Conservation (phyloP, 257 asterid genomes). For the Solanum stenotomum region DNA sequence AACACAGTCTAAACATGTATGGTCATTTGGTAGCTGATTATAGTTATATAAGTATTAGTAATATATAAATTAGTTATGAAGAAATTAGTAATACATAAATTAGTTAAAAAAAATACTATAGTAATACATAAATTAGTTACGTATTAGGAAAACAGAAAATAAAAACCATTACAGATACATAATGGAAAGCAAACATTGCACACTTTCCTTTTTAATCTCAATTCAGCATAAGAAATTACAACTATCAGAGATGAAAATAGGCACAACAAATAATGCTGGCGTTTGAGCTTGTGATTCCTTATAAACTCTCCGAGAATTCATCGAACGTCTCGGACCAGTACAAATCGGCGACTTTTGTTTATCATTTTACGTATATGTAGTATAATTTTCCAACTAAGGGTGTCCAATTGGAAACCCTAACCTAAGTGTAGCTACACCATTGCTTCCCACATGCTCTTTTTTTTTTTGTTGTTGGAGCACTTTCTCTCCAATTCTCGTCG, state of each 20-base stretch:
- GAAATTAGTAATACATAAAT: too few relatives aligned
- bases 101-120: too few relatives aligned
- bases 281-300: constrained; percentile 55
- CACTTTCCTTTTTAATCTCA: neutral
- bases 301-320: constrained; percentile 51
- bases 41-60: too few relatives aligned
- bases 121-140: too few relatives aligned
- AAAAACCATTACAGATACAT: neutral
- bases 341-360: neutral
- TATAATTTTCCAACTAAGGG: too few relatives aligned
- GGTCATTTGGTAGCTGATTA: too few relatives aligned
- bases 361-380: too few relatives aligned
- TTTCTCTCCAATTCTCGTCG: neutral
- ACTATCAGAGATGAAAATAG: neutral
- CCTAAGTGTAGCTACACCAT: too few relatives aligned
- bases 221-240: neutral
- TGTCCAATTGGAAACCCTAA: too few relatives aligned
- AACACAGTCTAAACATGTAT: too few relatives aligned
- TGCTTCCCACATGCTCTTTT: too few relatives aligned
- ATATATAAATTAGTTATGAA: neutral
- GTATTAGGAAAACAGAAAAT: neutral
- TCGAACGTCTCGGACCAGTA: constrained; percentile 29
- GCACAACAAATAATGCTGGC: constrained; percentile 28
- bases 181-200: neutral
- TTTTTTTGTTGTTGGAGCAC: too few relatives aligned